Conservation (phyloP, 768 basidiomycete genomes). For the Mycena rosella region DNA sequence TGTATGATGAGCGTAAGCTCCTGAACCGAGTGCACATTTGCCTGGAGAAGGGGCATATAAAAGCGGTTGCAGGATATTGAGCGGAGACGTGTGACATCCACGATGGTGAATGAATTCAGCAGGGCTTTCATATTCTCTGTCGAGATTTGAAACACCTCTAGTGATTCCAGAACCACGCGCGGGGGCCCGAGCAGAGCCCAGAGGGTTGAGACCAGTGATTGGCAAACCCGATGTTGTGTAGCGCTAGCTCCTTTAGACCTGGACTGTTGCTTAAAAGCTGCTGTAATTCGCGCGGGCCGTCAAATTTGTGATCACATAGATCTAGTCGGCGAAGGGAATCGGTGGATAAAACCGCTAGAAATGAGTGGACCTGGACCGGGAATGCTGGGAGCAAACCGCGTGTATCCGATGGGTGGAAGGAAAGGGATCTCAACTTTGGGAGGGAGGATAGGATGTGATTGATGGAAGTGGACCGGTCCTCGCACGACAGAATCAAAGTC, state of each 20-base stretch:
- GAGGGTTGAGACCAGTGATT: neutral
- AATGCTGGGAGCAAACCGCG: no score
- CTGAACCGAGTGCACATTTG: neutral
- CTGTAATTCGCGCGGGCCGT: no score
- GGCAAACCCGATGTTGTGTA: neutral
- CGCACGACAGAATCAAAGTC: no score
- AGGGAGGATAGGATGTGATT: no score
- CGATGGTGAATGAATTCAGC: neutral
- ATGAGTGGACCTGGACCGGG: no score
- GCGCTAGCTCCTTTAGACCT: neutral
- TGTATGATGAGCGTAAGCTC: neutral
- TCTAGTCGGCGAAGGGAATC: no score
- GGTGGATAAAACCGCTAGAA: no score
- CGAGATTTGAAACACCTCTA: neutral
- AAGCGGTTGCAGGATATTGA: neutral
- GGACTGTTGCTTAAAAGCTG: slow-evolving; percentile 1
- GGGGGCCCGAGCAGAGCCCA: neutral
- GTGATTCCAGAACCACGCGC: neutral
- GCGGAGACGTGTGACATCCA: neutral
- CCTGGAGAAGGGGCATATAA: neutral
- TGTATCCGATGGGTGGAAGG: no score
- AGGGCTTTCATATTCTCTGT: neutral
- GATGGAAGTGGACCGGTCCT: no score
- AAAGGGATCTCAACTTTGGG: no score
- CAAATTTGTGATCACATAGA: no score